Conservation (phyloP, 2,329 filamentous ascomycete genomes). For the Endoconidiophora laricicola region DNA sequence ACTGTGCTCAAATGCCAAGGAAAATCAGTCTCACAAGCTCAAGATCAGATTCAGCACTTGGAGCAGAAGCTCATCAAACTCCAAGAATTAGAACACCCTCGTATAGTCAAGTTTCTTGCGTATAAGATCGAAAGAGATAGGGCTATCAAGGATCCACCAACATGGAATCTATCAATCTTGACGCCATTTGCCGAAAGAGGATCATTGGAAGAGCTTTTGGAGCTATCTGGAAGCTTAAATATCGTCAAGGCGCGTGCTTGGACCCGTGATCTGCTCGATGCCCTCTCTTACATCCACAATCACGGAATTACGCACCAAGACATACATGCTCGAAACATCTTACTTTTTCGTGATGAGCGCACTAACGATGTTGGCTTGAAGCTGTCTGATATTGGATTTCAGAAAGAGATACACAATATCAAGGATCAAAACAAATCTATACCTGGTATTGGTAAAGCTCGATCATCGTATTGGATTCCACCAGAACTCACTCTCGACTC, state of each 20-base stretch:
- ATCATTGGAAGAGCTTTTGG: constrained; percentile 65
- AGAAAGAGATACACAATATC: constrained; percentile 49
- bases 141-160: constrained; percentile 21
- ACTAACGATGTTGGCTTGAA: constrained; percentile 57
- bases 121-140: constrained; percentile 55
- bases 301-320: constrained; percentile 71
- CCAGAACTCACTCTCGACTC: constrained; percentile 53
- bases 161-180: constrained; percentile 61
- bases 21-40: constrained; percentile 46
- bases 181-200: constrained; percentile 67
- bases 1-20: constrained; percentile 39
- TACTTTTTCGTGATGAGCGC: constrained; percentile 49
- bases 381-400: constrained; percentile 57
- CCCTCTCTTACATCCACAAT: constrained; percentile 70
- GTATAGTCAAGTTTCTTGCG: constrained; percentile 64
- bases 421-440: constrained; percentile 34
- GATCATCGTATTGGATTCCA: constrained; percentile 68
- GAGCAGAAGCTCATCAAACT: constrained; percentile 62
- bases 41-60: constrained; percentile 58
- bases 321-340: constrained; percentile 63
- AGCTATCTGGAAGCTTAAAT: constrained; percentile 58
- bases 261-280: constrained; percentile 85
- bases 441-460: constrained; percentile 41
- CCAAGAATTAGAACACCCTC: constrained; percentile 54
- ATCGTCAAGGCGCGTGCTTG: constrained; percentile 67